phyloP scores from a whole-genome alignment of 1,284 basidiomycete species.

The Xerocomus amazonicus region DNA sequence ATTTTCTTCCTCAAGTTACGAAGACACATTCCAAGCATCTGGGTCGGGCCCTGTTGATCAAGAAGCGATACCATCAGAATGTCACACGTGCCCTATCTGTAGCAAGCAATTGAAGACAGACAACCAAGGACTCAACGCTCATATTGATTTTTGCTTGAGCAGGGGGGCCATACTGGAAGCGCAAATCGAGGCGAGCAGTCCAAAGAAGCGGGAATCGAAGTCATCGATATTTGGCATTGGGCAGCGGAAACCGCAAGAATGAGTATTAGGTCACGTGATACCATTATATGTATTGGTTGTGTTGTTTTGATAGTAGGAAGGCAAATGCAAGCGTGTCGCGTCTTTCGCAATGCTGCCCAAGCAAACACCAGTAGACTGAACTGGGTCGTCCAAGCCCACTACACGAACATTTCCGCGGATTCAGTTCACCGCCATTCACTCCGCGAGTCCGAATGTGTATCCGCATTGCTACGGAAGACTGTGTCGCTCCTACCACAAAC shows the following conservation, averaged over 20 bases:
- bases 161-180: slow-evolving; percentile 66
- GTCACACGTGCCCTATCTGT: slow-evolving; percentile 62
- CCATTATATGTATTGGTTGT: background rate
- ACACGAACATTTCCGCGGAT: background rate
- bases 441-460: slow-evolving; percentile 6
- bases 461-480: slow-evolving; percentile 41
- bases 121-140: slow-evolving; percentile 67
- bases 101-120: slow-evolving; percentile 51
- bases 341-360: slow-evolving; percentile 12
- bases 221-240: background rate
- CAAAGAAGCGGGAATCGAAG: slow-evolving; percentile 18
- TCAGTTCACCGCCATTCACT: background rate
- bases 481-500: slow-evolving; percentile 38
- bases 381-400: background rate
- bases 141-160: slow-evolving; percentile 77
- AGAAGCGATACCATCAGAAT: slow-evolving; percentile 3
- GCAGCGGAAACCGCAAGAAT: slow-evolving; percentile 17
- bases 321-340: slow-evolving; percentile 30
- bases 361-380: background rate
- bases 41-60: slow-evolving; percentile 4
- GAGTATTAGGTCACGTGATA: slow-evolving; percentile 24
- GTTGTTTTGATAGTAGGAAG: slow-evolving; percentile 12
- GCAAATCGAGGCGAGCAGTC: slow-evolving; percentile 40
- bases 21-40: slow-evolving; percentile 1
- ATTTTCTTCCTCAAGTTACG: background rate